These are phyloP conservation scores for Discostella stelligeroides DNA, from an alignment of 108 stramenopile genomes.

Conservation along the genomic window DNA sequence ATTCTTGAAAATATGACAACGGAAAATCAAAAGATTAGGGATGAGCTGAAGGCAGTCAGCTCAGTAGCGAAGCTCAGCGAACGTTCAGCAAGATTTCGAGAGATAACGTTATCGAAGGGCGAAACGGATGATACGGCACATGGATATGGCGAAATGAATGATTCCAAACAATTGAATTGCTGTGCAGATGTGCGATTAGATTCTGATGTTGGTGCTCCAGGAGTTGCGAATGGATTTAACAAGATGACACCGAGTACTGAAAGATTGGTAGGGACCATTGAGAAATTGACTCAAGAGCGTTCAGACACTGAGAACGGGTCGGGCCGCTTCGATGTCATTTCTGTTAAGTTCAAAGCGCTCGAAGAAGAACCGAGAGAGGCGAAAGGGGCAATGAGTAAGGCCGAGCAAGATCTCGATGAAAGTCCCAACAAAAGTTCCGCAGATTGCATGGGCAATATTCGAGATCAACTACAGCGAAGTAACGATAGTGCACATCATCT, in stretches of 20 bases:
- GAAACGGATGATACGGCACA: no score
- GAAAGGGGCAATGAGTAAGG: not conserved
- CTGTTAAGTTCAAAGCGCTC: conserved; percentile 20
- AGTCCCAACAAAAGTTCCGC: conserved; percentile 8
- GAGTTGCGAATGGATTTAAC: not conserved
- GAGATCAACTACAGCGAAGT: not conserved
- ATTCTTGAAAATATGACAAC: conserved; percentile 27
- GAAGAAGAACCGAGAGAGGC: conserved; percentile 14
- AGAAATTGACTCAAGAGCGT: not conserved
- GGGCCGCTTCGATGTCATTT: not conserved
- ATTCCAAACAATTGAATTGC: not conserved
- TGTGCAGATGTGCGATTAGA: not conserved
- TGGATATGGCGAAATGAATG: not conserved
- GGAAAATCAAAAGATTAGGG: conserved; percentile 50
- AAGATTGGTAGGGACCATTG: no score
- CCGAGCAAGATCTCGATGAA: not conserved
- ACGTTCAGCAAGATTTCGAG: no score
- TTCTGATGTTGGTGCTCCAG: not conserved
- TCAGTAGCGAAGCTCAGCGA: conserved; percentile 21
- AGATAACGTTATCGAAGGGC: not conserved
- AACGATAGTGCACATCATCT: not conserved
- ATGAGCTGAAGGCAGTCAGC: conserved; percentile 1
- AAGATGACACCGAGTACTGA: not conserved
- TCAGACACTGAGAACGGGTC: not conserved
- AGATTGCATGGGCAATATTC: not conserved